These are phyloP conservation scores for Prunus armeniaca DNA, from an alignment of 306 rosid species.

Conservation along the genomic window DNA sequence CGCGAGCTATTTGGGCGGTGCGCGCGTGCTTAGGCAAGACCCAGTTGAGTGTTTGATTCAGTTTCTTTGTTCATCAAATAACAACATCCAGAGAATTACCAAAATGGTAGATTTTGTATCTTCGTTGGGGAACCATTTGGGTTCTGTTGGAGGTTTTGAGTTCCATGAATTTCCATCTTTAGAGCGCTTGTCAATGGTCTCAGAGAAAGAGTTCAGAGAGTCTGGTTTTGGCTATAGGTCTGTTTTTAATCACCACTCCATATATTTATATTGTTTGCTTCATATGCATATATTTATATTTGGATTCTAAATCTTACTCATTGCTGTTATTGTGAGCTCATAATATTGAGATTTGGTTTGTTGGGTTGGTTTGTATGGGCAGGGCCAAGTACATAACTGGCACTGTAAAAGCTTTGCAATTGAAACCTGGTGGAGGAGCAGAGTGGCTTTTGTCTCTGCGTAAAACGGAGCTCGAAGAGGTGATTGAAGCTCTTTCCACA, in stretches of 20 bases:
- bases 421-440: constrained; percentile 73
- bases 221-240: constrained; percentile 97
- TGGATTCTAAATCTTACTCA: no score
- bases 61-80: constrained; percentile 88
- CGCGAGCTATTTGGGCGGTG: constrained; percentile 59
- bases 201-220: constrained; percentile 69
- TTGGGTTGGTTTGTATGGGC: constrained; percentile 13
- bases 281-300: no score
- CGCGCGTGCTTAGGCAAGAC: constrained; percentile 84
- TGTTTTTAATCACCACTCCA: background rate
- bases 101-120: constrained; percentile 87
- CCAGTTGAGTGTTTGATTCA: constrained; percentile 90
- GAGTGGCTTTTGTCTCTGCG: constrained; percentile 88
- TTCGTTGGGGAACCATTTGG: constrained; percentile 63
- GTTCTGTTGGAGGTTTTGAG: constrained; percentile 55
- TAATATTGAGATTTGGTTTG: background rate
- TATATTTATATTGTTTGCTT: background rate
- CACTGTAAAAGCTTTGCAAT: constrained; percentile 58
- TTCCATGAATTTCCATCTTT: constrained; percentile 70
- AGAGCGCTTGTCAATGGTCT: constrained; percentile 50
- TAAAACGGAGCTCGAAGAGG: constrained; percentile 54
- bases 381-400: constrained; percentile 86
- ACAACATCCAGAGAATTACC: constrained; percentile 77
- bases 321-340: background rate
- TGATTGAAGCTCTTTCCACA: constrained; percentile 53